Conservation (phyloP, 2,329 filamentous ascomycete species). For the Ceratocystis albifundus region DNA sequence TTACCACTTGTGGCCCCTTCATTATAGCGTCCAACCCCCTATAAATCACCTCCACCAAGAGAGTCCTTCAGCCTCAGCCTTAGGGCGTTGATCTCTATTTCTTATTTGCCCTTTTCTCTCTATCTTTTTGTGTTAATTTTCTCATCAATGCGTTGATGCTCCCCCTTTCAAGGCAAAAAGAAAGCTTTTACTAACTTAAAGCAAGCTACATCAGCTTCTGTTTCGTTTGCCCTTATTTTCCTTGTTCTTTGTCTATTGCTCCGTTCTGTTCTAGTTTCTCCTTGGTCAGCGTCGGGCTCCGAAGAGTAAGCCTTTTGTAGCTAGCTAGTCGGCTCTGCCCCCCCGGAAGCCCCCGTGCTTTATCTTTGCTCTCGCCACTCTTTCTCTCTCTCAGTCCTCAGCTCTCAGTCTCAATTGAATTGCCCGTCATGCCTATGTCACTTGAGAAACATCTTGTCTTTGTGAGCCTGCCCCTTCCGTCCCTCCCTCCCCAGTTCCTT, state of each 20-base stretch:
- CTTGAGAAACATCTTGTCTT: constrained; percentile 73
- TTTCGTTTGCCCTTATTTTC: neutral
- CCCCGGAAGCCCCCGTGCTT: neutral
- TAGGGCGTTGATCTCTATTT: neutral
- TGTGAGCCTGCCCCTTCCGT: constrained; percentile 46
- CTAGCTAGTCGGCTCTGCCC: neutral
- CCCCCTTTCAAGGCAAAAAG: neutral
- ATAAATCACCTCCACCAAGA: neutral
- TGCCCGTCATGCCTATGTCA: constrained; percentile 51
- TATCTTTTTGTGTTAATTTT: neutral
- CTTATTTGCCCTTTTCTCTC: neutral
- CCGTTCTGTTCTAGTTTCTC: neutral
- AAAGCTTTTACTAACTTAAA: no score
- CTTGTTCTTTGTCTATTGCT: neutral
- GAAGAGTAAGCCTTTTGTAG: neutral
- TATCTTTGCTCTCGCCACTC: no score
- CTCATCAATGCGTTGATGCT: neutral
- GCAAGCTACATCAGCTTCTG: neutral
- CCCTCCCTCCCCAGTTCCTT: no score
- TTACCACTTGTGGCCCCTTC: neutral
- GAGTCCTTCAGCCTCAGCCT: neutral
- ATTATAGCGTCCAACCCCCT: neutral
- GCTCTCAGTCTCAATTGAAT: neutral
- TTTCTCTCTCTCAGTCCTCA: no score
- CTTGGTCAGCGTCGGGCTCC: no score